Conservation (phyloP, 768 basidiomycete species). For the Russula sp. region DNA sequence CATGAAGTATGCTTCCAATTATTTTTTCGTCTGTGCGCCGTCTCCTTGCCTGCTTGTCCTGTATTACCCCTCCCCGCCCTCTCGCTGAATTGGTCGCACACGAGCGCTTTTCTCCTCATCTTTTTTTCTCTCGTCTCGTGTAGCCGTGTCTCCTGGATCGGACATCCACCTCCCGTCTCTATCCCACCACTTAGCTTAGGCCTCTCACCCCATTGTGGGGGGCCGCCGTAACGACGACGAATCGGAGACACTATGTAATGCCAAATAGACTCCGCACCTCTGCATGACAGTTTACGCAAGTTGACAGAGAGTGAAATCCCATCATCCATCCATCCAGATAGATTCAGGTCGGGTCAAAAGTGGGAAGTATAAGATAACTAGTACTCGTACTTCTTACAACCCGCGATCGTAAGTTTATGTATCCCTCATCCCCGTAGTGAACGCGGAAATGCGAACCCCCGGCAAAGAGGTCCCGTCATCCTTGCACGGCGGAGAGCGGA, state of each 20-base stretch:
- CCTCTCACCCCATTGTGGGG: neutral
- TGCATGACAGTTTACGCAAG: slow-evolving; percentile 5
- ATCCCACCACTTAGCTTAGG: slow-evolving; percentile 21
- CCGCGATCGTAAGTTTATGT: too few species aligned
- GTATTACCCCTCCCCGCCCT: slow-evolving; percentile 28
- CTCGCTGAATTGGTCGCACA: slow-evolving; percentile 25
- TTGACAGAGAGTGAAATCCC: neutral
- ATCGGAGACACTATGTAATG: slow-evolving; percentile 28
- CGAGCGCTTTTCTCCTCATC: slow-evolving; percentile 6
- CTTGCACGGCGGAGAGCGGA: slow-evolving; percentile 21
- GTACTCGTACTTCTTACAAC: slow-evolving; percentile 1
- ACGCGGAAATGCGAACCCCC: slow-evolving; percentile 3
- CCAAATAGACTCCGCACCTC: slow-evolving; percentile 20
- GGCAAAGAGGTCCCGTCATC: slow-evolving; percentile 1
- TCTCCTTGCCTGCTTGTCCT: slow-evolving; percentile 20
- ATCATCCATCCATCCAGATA: neutral
- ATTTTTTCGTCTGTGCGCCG: slow-evolving; percentile 12
- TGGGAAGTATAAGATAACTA: neutral
- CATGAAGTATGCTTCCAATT: slow-evolving; percentile 28
- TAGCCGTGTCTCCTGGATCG: slow-evolving; percentile 28
- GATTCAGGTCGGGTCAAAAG: neutral
- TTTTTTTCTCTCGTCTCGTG: slow-evolving; percentile 19
- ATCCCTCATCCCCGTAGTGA: too few species aligned
- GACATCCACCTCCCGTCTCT: slow-evolving; percentile 22
- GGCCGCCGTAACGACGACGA: slow-evolving; percentile 22